phyloP scores from a whole-genome alignment of 441 rosid species.

The Lepidium campestre region DNA sequence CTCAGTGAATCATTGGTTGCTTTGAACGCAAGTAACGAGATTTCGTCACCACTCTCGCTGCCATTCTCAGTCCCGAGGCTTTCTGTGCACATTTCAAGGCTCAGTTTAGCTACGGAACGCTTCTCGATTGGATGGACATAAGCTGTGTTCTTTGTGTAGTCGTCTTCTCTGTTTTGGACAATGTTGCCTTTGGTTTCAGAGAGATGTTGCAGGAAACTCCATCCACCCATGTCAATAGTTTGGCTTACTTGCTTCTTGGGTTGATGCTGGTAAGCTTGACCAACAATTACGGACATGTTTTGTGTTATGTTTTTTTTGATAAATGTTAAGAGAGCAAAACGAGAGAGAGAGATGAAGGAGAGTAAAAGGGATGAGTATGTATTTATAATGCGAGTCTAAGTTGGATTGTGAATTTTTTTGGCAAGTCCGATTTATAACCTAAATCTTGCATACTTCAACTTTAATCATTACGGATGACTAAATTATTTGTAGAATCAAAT shows the following conservation, averaged over 20 bases:
- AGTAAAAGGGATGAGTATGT: background rate
- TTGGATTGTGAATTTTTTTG: background rate
- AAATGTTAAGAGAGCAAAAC: background rate
- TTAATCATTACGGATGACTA: too few species aligned
- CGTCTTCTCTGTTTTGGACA: background rate
- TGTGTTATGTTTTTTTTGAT: background rate
- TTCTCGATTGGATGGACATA: constrained; percentile 43
- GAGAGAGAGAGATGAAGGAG: background rate
- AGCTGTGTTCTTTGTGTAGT: constrained; percentile 8
- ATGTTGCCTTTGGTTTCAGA: constrained; percentile 7
- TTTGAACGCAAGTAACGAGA: constrained; percentile 19
- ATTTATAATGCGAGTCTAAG: constrained; percentile 14
- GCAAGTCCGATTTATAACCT: too few species aligned
- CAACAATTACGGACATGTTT: constrained; percentile 5
- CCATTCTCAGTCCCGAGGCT: constrained; percentile 55
- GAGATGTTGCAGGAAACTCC: constrained; percentile 46
- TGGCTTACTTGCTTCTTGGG: background rate
- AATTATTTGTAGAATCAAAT: too few species aligned
- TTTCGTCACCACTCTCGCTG: constrained; percentile 29
- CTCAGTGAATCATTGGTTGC: background rate
- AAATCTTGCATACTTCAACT: too few species aligned
- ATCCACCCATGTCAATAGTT: constrained; percentile 28
- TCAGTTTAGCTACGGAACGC: constrained; percentile 29
- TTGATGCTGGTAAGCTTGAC: constrained; percentile 14
- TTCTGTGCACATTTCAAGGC: constrained; percentile 62